Evolutionary conservation across 2,329 filamentous ascomycete genomes (phyloP).

Genomic region (Coleophoma cylindrospora): DNA sequence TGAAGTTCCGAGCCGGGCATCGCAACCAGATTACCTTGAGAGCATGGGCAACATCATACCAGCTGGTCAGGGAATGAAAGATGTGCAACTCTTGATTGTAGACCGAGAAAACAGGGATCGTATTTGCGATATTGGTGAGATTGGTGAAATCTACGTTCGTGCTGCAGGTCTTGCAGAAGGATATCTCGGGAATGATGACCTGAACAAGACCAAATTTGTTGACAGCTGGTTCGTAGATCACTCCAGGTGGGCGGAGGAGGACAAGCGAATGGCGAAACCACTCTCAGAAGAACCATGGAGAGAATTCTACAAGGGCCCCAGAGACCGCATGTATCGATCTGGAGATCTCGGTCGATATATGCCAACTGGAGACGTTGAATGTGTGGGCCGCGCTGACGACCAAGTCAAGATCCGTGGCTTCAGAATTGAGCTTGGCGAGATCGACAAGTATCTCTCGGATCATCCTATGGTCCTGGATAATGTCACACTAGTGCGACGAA

Average conservation of each 20-base stretch:
- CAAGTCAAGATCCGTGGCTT: constrained; percentile 97
- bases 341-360: constrained; percentile 81
- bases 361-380: constrained; percentile 64
- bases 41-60: constrained; percentile 72
- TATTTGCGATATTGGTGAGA: constrained; percentile 74
- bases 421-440: constrained; percentile 90
- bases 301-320: constrained; percentile 70
- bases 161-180: constrained; percentile 81
- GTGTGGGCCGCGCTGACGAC: constrained; percentile 74
- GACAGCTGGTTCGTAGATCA: constrained; percentile 29
- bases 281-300: constrained; percentile 68
- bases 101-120: constrained; percentile 59
- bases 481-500: constrained; percentile 77
- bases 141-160: constrained; percentile 79
- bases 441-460: constrained; percentile 75
- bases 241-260: constrained; percentile 25
- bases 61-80: constrained; percentile 78
- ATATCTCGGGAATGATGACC: constrained; percentile 44
- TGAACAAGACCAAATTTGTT: constrained; percentile 25
- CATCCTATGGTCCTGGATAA: constrained; percentile 76
- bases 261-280: constrained; percentile 56
- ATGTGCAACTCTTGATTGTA: constrained; percentile 85
- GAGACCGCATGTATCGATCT: constrained; percentile 81
- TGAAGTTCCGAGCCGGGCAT: constrained; percentile 62
- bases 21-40: constrained; percentile 60